A percentile compares a stretch with the other conserved stretches of the same genome.
These are phyloP conservation scores for Asterophora parasitica DNA, from an alignment of 768 basidiomycete genomes.

Conservation along the genomic window DNA sequence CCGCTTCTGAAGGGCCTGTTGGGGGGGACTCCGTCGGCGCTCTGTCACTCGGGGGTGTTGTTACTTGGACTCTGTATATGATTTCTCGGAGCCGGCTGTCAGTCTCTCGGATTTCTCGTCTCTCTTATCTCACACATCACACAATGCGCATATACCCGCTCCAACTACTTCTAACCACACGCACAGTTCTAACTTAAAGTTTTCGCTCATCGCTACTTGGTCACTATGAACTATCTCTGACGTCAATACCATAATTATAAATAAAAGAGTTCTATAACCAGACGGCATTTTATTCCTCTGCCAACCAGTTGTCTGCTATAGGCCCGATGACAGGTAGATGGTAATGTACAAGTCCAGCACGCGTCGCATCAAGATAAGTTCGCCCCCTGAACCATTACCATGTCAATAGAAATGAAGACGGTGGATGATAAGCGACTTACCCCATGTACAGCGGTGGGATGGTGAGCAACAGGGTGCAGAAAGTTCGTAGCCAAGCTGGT, in stretches of 20 bases:
- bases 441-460: conserved; percentile 46
- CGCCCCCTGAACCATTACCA: not conserved
- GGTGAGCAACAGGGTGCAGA: conserved; percentile 44
- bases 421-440: conserved; percentile 33
- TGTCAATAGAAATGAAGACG: not conserved
- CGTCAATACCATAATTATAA: conserved; percentile 2
- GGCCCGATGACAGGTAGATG: conserved; percentile 60
- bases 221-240: conserved; percentile 13
- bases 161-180: conserved; percentile 20
- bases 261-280: conserved; percentile 1
- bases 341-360: conserved; percentile 49
- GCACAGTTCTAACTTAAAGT: conserved; percentile 15
- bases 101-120: not conserved
- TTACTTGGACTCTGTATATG: conserved; percentile 28
- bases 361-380: conserved; percentile 52
- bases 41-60: conserved; percentile 23
- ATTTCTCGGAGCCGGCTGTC: conserved; percentile 10
- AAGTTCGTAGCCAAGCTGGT: conserved; percentile 44
- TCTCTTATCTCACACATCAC: conserved; percentile 8
- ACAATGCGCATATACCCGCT: conserved; percentile 27
- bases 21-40: conserved; percentile 21
- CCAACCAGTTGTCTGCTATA: conserved; percentile 65
- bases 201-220: conserved; percentile 22
- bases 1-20: conserved; percentile 30
- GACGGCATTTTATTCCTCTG: conserved; percentile 40